A percentile compares a stretch with the other conserved stretches of the same genome.
Conservation (phyloP, 2,329 filamentous ascomycete genomes). For the Monosporascus sp. region DNA sequence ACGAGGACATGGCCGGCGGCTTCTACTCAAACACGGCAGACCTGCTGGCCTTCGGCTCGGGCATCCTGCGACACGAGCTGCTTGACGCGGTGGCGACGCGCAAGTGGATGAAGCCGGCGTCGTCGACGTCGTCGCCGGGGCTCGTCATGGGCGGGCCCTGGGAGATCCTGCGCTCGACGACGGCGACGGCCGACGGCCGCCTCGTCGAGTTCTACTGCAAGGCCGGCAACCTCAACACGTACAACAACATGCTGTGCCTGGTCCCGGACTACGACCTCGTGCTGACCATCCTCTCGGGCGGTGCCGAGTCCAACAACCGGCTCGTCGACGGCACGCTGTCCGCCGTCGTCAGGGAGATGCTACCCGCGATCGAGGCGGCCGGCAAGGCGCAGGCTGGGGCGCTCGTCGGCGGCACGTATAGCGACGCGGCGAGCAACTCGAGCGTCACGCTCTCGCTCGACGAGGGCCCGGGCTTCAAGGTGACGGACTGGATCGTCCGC, state of each 20-base stretch:
- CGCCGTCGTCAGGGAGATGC: conserved; percentile 27
- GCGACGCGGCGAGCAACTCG: conserved; percentile 33
- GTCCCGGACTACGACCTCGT: conserved; percentile 30
- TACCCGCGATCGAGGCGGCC: conserved; percentile 39
- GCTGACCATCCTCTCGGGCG: conserved; percentile 21
- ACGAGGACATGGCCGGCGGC: conserved; percentile 21
- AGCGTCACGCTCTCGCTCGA: conserved; percentile 34
- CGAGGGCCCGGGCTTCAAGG: conserved; percentile 32
- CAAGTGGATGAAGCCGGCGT: conserved; percentile 24
- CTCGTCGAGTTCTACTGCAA: conserved; percentile 31
- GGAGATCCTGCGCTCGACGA: conserved; percentile 29
- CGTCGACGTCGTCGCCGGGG: conserved; percentile 23
- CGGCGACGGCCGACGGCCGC: conserved; percentile 23
- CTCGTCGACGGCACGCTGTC: conserved; percentile 16
- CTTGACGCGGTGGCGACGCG: conserved; percentile 18
- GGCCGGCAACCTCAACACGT: conserved; percentile 25
- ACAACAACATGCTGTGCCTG: conserved; percentile 26
- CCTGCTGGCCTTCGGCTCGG: conserved; percentile 19
- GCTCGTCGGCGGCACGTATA: conserved; percentile 33
- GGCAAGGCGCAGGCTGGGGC: conserved; percentile 30
- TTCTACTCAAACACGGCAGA: conserved; percentile 26
- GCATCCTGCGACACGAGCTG: conserved; percentile 20
- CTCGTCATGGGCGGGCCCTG: conserved; percentile 28
- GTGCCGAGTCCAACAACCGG: conserved; percentile 16
- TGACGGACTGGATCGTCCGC: conserved; percentile 34